Conservation (phyloP, 768 basidiomycete genomes). For the Macrolepiota dolichaula region DNA sequence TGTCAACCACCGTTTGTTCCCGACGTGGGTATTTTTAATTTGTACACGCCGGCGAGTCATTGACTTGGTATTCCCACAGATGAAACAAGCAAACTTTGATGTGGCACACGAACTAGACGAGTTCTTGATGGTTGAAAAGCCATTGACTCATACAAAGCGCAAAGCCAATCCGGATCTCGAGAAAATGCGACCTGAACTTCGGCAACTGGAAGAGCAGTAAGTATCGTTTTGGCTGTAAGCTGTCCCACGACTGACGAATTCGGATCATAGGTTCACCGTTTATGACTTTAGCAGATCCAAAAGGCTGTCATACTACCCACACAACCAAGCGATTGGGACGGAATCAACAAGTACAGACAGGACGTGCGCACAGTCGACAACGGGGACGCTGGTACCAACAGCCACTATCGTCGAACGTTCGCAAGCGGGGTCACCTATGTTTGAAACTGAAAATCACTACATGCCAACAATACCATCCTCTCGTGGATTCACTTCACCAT, state of each 20-base stretch:
- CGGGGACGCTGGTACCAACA: slow-evolving; percentile 40
- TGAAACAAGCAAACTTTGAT: slow-evolving; percentile 97
- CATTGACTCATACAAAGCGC: slow-evolving; percentile 90
- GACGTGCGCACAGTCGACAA: slow-evolving; percentile 38
- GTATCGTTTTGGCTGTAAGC: slow-evolving; percentile 22
- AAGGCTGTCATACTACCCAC: slow-evolving; percentile 85
- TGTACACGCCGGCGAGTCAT: slow-evolving; percentile 2
- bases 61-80: slow-evolving; percentile 40
- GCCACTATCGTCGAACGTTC: slow-evolving; percentile 49
- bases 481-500: background rate
- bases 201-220: slow-evolving; percentile 91
- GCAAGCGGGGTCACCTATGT: slow-evolving; percentile 39
- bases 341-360: slow-evolving; percentile 39
- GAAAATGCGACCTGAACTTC: slow-evolving; percentile 86
- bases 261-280: slow-evolving; percentile 66
- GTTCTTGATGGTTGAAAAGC: slow-evolving; percentile 95
- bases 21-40: slow-evolving; percentile 59
- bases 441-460: slow-evolving; percentile 29
- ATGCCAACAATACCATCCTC: slow-evolving; percentile 19
- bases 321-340: slow-evolving; percentile 57
- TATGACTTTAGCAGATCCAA: slow-evolving; percentile 79
- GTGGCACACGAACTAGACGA: slow-evolving; percentile 97
- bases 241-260: background rate
- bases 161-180: slow-evolving; percentile 84
- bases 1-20: slow-evolving; percentile 84